phyloP scores from a whole-genome alignment of 257 asterid genomes.

The Solanum ossicruentum region DNA sequence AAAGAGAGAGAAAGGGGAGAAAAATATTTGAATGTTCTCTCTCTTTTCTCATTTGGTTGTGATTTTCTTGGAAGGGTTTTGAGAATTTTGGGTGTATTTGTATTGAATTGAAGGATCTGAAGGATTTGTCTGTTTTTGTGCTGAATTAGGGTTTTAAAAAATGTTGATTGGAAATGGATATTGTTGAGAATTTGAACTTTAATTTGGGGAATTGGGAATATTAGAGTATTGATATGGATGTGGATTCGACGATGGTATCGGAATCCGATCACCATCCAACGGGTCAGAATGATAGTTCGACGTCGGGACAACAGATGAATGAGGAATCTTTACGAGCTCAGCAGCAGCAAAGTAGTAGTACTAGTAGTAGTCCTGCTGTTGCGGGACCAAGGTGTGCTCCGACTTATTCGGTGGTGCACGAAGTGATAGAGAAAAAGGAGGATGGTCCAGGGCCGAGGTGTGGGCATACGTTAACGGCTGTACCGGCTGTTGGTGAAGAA shows the following conservation, averaged over 20 bases:
- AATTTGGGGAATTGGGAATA: conserved; percentile 25
- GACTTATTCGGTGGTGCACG: conserved; percentile 59
- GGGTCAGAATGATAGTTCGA: conserved; percentile 1
- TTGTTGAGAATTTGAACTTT: conserved; percentile 33
- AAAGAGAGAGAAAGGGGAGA: background rate
- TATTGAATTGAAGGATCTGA: background rate
- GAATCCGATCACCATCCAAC: conserved; percentile 53
- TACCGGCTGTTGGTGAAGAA: conserved; percentile 96
- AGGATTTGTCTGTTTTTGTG: conserved; percentile 4
- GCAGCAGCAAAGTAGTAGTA: conserved; percentile 21
- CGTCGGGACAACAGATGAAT: conserved; percentile 41
- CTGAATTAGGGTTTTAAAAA: conserved; percentile 14
- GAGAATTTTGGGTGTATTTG: background rate
- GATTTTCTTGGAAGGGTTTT: background rate
- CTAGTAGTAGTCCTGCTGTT: conserved; percentile 15
- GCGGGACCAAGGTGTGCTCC: conserved; percentile 93
- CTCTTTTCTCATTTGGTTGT: background rate
- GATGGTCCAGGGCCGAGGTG: conserved; percentile 99
- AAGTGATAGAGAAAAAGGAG: conserved; percentile 69
- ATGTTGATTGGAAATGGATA: conserved; percentile 39
- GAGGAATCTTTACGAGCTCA: conserved; percentile 24
- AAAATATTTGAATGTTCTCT: background rate
- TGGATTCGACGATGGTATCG: conserved; percentile 57
- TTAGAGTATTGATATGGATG: conserved; percentile 35
- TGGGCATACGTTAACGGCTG: conserved; percentile 92